Percentiles rank a stretch among this genome's conserved stretches.
Evolutionary conservation across 176 grass and related monocot genomes (phyloP).

Genomic region (Pharus latifolius): DNA sequence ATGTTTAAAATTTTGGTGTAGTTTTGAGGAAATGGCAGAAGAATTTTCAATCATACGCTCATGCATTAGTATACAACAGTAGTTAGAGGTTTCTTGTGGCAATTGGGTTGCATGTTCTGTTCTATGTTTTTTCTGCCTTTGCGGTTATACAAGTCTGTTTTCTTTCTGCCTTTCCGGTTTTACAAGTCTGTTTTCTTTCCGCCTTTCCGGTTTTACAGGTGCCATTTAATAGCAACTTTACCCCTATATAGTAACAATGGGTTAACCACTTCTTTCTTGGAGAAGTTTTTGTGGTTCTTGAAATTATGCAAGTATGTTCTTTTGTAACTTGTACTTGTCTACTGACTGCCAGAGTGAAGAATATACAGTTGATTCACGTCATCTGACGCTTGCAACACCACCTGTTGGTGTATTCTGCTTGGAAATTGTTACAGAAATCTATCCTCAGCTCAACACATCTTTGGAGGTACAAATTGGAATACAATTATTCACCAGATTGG

Average conservation of each 20-base stretch:
- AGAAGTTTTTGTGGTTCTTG: background rate
- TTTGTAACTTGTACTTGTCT: constrained; percentile 19
- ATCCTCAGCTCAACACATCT: constrained; percentile 92
- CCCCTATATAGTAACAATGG: background rate
- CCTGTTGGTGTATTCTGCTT: constrained; percentile 58
- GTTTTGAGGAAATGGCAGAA: background rate
- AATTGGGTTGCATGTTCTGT: background rate
- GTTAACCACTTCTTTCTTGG: background rate
- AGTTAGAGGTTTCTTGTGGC: background rate
- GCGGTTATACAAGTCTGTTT: too few species aligned
- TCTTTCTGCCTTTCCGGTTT: too few species aligned
- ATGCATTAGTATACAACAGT: background rate
- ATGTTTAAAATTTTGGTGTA: background rate
- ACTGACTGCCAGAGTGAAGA: constrained; percentile 54
- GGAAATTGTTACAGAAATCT: constrained; percentile 92
- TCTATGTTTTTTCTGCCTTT: constrained; percentile 14
- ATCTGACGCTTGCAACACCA: constrained; percentile 51
- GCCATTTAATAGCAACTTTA: background rate
- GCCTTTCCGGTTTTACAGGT: background rate
- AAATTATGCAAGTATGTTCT: background rate
- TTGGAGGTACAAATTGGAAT: constrained; percentile 72
- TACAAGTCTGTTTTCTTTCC: too few species aligned
- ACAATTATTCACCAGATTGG: too few species aligned
- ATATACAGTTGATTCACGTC: constrained; percentile 52
- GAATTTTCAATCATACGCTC: background rate